These are phyloP conservation scores for Aspergillus melleus DNA, from an alignment of 2,329 filamentous ascomycete species.

Conservation along the genomic window DNA sequence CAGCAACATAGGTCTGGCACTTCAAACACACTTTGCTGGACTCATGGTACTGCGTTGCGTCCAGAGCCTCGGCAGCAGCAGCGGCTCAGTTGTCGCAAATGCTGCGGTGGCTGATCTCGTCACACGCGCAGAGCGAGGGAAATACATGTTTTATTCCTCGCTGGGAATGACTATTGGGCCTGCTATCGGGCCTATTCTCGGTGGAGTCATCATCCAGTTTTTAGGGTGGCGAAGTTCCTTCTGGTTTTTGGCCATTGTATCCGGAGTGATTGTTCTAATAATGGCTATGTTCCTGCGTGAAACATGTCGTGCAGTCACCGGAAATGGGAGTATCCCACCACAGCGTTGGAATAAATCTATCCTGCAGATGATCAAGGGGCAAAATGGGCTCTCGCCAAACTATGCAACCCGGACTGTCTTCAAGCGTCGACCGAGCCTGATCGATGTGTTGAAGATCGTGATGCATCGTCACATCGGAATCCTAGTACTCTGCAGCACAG, in stretches of 20 bases:
- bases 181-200: conserved; percentile 31
- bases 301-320: conserved; percentile 35
- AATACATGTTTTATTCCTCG: conserved; percentile 29
- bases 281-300: conserved; percentile 26
- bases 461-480: too few species aligned
- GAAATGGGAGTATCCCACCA: conserved; percentile 27
- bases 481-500: too few species aligned
- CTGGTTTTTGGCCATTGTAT: conserved; percentile 32
- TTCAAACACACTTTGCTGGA: too few species aligned
- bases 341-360: conserved; percentile 7
- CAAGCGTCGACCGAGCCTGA: too few species aligned
- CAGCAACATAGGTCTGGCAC: too few species aligned
- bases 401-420: too few species aligned
- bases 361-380: too few species aligned
- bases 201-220: conserved; percentile 25
- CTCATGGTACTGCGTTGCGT: conserved; percentile 20
- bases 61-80: conserved; percentile 30
- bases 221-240: conserved; percentile 33
- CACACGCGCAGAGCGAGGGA: conserved; percentile 30
- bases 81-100: conserved; percentile 30
- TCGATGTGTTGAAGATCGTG: too few species aligned
- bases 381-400: too few species aligned
- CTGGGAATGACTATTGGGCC: conserved; percentile 26
- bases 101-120: conserved; percentile 36
- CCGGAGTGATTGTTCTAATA: conserved; percentile 19